Evolutionary conservation across 352 stramenopile genomes (phyloP), one percentile per base, ranked within the genome.

Genomic region (Phytophthora kernoviae): DNA sequence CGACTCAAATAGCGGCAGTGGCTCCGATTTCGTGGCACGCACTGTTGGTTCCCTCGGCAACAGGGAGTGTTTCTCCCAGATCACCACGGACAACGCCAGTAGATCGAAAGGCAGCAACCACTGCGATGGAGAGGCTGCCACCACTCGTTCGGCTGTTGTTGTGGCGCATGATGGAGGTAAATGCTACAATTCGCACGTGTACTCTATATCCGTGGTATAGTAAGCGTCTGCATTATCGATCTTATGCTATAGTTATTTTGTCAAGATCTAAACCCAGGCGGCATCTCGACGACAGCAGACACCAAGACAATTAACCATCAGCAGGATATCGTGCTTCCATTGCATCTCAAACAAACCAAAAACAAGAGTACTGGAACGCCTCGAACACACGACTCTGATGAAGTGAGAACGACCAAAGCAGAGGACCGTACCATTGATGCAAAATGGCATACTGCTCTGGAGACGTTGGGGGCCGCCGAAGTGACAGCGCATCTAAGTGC

Each of bases 1-100:
- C 58, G 3, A 41, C 63, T 18, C 68, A 88, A 26, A 41, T 88
- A n/a, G 69, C 73, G 5, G 53, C 73, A n/a, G 36, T 71, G 15
- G 30, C 67, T 24, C 76, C 74, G 2, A 18, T 86, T 12, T 41
- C 37, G 8, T 88, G 76, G 79, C 33, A 52, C 1, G 52, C 50
- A 7, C 46, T 75, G 22, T 30, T 65, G 26, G 36, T 44, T 12
- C 49, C 49, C n/a, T 26, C 30, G 7, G 5, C n/a, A 0, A 12
- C 15, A 20, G n/a, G 30, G 17, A 42, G 48, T 20, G 24, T 42
- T 7, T 54, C 63, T 15, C 44, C 63, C 7, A 53, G 39, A 9
- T 71, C 56, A 15, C 49, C 62, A 53, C 34, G n/a, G n/a, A n/a
- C 54, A 32, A 52, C 49, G 11, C 11, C 48, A 26, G 32, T 62